These are phyloP conservation scores for Mucor indicus DNA, from an alignment of 371 early-diverging fungal species.

Conservation along the genomic window DNA sequence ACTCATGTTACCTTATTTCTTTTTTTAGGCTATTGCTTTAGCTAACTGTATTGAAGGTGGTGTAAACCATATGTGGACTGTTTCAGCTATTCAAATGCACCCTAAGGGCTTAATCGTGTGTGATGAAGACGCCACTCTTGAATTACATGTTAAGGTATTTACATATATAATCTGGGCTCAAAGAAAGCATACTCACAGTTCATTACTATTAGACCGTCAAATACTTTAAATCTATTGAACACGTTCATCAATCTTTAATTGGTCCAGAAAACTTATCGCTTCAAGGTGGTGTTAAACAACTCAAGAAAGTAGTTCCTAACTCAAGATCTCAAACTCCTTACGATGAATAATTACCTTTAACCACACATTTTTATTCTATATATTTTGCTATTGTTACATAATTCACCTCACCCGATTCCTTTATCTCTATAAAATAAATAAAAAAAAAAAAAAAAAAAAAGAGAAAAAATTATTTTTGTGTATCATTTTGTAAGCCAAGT, in stretches of 20 bases:
- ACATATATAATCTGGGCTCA: too few relatives aligned
- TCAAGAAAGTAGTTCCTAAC: constrained; percentile 8
- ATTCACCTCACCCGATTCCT: neutral
- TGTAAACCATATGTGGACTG: constrained; percentile 89
- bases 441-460: too few relatives aligned
- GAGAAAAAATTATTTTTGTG: too few relatives aligned
- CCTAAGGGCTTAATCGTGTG: constrained; percentile 82
- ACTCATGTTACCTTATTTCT: neutral
- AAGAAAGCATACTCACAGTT: too few relatives aligned
- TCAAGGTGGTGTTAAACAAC: constrained; percentile 53
- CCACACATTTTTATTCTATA: neutral
- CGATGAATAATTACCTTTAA: constrained; percentile 10
- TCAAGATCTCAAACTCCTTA: constrained; percentile 28
- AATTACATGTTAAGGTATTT: constrained; percentile 79
- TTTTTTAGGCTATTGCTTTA: constrained; percentile 63
- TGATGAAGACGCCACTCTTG: constrained; percentile 87
- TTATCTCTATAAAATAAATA: too few relatives aligned
- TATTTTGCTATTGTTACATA: constrained; percentile 1
- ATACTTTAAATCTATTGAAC: constrained; percentile 89
- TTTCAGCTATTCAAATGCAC: constrained; percentile 82
- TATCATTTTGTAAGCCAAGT: too few relatives aligned
- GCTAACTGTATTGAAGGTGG: constrained; percentile 83
- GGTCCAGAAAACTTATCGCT: constrained; percentile 79
- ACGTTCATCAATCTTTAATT: constrained; percentile 79
- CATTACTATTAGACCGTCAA: constrained; percentile 77